phyloP scores from a whole-genome alignment of 805 yeast species.

The Yamadazyma olivae region DNA sequence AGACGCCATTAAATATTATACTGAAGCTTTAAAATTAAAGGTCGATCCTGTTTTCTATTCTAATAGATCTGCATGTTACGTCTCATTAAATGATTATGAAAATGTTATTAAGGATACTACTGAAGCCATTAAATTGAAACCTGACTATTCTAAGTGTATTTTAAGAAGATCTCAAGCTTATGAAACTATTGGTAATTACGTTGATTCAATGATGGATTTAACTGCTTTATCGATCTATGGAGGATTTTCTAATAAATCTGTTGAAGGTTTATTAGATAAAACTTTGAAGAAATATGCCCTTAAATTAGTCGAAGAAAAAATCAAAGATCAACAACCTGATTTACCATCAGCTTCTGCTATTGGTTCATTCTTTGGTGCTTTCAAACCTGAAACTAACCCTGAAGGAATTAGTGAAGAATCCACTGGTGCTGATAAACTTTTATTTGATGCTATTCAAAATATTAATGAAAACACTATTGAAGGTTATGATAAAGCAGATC shows the following conservation, averaged over 20 bases:
- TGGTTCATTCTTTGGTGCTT: constrained; percentile 87
- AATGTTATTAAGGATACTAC: constrained; percentile 88
- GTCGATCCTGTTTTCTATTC: constrained; percentile 88
- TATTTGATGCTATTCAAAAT: constrained; percentile 63
- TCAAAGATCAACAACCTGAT: constrained; percentile 47
- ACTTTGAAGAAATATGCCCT: constrained; percentile 79
- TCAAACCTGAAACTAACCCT: constrained; percentile 52
- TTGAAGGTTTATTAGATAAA: constrained; percentile 82
- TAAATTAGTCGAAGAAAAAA: constrained; percentile 61
- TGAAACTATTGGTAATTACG: constrained; percentile 73
- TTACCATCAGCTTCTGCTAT: constrained; percentile 83
- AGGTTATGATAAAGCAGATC: constrained; percentile 61
- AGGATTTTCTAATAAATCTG: constrained; percentile 72
- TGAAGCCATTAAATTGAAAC: constrained; percentile 78
- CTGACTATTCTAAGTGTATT: constrained; percentile 87
- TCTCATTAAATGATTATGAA: constrained; percentile 74
- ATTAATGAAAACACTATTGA: constrained; percentile 50
- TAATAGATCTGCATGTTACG: constrained; percentile 94
- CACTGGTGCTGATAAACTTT: constrained; percentile 60
- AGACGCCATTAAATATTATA: constrained; percentile 76
- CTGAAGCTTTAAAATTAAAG: constrained; percentile 72
- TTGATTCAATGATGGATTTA: constrained; percentile 87
- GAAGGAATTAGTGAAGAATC: constrained; percentile 49
- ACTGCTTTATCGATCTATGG: constrained; percentile 86
- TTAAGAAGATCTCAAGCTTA: constrained; percentile 91